phyloP scores from a whole-genome alignment of 768 basidiomycete genomes.

The Cystofilobasidium capitatum region DNA sequence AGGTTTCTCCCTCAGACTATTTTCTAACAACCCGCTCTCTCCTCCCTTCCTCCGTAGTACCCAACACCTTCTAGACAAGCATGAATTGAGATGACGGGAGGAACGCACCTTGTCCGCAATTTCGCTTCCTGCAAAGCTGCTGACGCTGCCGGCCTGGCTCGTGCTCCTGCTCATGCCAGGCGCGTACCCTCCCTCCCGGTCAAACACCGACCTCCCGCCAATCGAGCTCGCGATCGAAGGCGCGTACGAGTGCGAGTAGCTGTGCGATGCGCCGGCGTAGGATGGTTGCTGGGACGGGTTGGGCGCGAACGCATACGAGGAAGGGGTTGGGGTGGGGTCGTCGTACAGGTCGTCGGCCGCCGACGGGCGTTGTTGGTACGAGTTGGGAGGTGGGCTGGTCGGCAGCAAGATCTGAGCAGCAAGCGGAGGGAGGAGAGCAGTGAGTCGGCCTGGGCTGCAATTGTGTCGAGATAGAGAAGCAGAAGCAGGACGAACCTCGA shows the following conservation, averaged over 20 bases:
- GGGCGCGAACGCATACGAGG: background rate
- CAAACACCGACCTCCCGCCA: background rate
- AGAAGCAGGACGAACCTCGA: background rate
- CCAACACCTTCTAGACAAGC: background rate
- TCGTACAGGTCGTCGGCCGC: background rate
- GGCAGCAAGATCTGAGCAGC: too few species aligned
- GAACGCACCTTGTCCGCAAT: slow-evolving; percentile 15
- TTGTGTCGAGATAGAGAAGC: too few species aligned
- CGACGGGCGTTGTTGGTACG: background rate
- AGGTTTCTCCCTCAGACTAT: too few species aligned
- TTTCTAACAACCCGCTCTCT: too few species aligned
- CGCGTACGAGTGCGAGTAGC: slow-evolving; percentile 1
- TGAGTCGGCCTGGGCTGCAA: too few species aligned
- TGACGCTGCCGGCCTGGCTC: background rate
- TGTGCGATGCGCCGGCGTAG: slow-evolving; percentile 7
- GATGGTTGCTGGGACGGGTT: slow-evolving; percentile 4
- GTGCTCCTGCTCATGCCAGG: background rate
- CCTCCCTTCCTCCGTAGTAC: background rate
- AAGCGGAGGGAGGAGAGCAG: too few species aligned
- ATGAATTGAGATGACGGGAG: too few species aligned
- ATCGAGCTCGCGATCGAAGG: background rate
- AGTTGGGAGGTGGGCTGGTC: background rate
- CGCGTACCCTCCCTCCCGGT: background rate
- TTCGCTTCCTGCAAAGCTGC: background rate
- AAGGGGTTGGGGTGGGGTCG: slow-evolving; percentile 2